A percentile compares a stretch with the other conserved stretches of the same genome.
Conservation (phyloP, 1,284 basidiomycete species). For the Sporisorium iseilematis-ciliati region DNA sequence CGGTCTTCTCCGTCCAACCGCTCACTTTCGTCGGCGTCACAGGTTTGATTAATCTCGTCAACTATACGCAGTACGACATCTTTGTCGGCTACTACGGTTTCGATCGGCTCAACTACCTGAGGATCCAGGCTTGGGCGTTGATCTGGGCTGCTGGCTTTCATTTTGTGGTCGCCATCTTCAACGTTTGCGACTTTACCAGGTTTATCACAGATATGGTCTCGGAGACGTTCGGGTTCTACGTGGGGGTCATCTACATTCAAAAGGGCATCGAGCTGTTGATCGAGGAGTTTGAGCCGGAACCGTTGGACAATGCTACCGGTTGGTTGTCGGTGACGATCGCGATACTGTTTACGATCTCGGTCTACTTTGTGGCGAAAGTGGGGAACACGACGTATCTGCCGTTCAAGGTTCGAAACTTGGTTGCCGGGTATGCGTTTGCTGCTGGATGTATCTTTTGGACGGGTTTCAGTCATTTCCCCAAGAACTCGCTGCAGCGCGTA, state of each 20-base stretch:
- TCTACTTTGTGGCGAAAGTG: slow-evolving; percentile 67
- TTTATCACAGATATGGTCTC: slow-evolving; percentile 80
- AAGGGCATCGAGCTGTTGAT: slow-evolving; percentile 72
- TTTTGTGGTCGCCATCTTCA: slow-evolving; percentile 85
- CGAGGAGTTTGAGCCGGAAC: slow-evolving; percentile 67
- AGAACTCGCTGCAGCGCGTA: slow-evolving; percentile 59
- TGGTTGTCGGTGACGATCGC: slow-evolving; percentile 72
- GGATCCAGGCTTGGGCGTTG: slow-evolving; percentile 79
- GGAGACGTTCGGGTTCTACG: slow-evolving; percentile 87
- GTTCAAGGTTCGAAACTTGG: slow-evolving; percentile 68
- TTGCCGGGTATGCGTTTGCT: slow-evolving; percentile 70
- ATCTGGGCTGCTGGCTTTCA: slow-evolving; percentile 94
- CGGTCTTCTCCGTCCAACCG: slow-evolving; percentile 89
- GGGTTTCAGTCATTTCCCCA: slow-evolving; percentile 70
- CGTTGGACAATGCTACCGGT: slow-evolving; percentile 68
- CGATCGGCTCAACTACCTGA: slow-evolving; percentile 55
- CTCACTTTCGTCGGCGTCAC: slow-evolving; percentile 94
- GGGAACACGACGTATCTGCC: slow-evolving; percentile 66
- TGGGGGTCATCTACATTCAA: slow-evolving; percentile 69
- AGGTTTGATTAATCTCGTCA: slow-evolving; percentile 73
- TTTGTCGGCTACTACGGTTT: slow-evolving; percentile 65
- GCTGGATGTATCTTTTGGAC: slow-evolving; percentile 71
- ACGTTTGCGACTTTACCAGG: slow-evolving; percentile 72
- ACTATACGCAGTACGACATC: slow-evolving; percentile 68
- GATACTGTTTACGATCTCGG: slow-evolving; percentile 70